A percentile compares a stretch with the other conserved stretches of the same genome.
Evolutionary conservation across 257 asterid genomes (phyloP).

Genomic region (Solanum chmielewskii): DNA sequence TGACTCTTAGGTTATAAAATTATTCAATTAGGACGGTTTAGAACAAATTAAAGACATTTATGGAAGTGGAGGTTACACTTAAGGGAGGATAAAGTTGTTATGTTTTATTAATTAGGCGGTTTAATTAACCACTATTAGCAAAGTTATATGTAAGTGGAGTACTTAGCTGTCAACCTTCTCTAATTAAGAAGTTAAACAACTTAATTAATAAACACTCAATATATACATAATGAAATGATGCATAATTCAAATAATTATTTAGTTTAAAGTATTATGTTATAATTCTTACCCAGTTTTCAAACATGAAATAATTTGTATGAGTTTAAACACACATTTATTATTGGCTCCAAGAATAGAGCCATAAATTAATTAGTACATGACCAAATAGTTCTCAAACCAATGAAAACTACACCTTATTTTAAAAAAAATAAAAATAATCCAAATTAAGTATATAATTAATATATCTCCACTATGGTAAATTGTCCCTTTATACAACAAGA

Average conservation of each 20-base stretch:
- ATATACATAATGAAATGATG: background rate
- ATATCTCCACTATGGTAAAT: background rate
- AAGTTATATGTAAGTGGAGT: slow-evolving; percentile 3
- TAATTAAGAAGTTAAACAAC: background rate
- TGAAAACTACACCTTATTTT: background rate
- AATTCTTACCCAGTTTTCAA: background rate
- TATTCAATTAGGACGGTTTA: background rate
- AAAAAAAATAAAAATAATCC: background rate
- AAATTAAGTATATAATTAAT: background rate
- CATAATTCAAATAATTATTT: background rate
- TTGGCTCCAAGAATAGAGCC: background rate
- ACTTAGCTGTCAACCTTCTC: slow-evolving; percentile 18
- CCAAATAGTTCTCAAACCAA: background rate
- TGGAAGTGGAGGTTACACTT: slow-evolving; percentile 12
- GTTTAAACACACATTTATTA: background rate
- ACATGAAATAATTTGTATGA: background rate
- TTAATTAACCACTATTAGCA: slow-evolving; percentile 5
- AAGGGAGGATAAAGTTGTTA: slow-evolving; percentile 3
- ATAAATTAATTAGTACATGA: background rate
- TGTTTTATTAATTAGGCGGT: slow-evolving; percentile 9
- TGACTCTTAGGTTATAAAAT: background rate
- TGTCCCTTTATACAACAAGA: background rate
- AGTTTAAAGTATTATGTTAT: background rate
- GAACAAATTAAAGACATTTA: background rate
- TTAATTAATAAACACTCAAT: background rate